These are phyloP conservation scores for Mycena metata DNA, from an alignment of 768 basidiomycete species.

Conservation along the genomic window DNA sequence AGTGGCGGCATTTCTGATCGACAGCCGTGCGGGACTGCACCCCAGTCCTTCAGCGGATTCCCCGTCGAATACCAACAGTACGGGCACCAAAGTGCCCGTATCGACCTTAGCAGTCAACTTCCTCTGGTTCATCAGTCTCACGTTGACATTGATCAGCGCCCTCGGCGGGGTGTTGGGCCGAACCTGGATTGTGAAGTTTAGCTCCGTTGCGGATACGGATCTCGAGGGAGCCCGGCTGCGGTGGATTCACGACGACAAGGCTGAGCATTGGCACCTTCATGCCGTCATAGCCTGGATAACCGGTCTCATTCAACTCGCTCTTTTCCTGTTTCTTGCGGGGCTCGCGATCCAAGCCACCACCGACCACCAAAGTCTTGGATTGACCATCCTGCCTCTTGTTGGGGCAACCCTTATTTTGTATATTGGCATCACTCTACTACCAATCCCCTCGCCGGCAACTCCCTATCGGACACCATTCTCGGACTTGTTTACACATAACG, in stretches of 20 bases:
- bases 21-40: slow-evolving; percentile 10
- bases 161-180: slow-evolving; percentile 19
- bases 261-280: slow-evolving; percentile 12
- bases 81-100: neutral
- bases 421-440: slow-evolving; percentile 14
- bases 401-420: slow-evolving; percentile 10
- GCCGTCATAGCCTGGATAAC: slow-evolving; percentile 6
- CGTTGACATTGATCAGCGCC: slow-evolving; percentile 24
- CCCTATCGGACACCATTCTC: slow-evolving; percentile 23
- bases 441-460: slow-evolving; percentile 6
- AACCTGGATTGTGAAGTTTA: slow-evolving; percentile 19
- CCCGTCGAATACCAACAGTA: neutral
- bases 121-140: slow-evolving; percentile 22
- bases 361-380: slow-evolving; percentile 5
- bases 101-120: slow-evolving; percentile 17
- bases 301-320: slow-evolving; percentile 12
- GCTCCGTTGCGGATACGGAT: slow-evolving; percentile 10
- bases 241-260: slow-evolving; percentile 21
- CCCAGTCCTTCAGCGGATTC: neutral
- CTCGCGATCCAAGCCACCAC: slow-evolving; percentile 10
- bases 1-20: slow-evolving; percentile 17
- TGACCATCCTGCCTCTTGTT: slow-evolving; percentile 18
- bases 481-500: neutral
- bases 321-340: slow-evolving; percentile 14
- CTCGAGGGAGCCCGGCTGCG: slow-evolving; percentile 12